Conservation (phyloP, 140 eudicot genomes). For the Artemisia princeps region DNA sequence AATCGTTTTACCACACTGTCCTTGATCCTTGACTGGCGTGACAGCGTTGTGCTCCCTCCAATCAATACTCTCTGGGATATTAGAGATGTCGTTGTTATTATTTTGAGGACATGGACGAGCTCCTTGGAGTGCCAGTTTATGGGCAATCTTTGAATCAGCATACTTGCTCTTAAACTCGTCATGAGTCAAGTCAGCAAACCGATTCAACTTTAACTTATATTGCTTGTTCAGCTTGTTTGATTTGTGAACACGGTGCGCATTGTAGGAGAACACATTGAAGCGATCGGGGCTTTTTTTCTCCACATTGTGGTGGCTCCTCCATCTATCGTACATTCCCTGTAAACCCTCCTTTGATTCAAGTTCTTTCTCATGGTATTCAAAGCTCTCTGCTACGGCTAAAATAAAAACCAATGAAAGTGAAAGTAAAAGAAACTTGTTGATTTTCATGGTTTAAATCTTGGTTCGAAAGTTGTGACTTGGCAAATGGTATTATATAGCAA, state of each 20-base stretch:
- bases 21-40: constrained; percentile 58
- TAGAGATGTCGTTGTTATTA: background rate
- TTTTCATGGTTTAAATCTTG: constrained; percentile 21
- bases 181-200: constrained; percentile 74
- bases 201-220: constrained; percentile 64
- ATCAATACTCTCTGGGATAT: constrained; percentile 56
- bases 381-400: constrained; percentile 30
- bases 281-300: constrained; percentile 42
- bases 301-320: constrained; percentile 68
- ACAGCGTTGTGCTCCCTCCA: constrained; percentile 68
- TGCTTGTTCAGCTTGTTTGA: constrained; percentile 65
- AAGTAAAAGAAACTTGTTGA: constrained; percentile 23
- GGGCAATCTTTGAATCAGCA: constrained; percentile 49
- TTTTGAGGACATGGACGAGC: background rate
- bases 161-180: constrained; percentile 53
- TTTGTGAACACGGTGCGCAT: constrained; percentile 45
- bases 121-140: constrained; percentile 43
- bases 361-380: constrained; percentile 53
- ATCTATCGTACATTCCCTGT: constrained; percentile 64
- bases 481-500: background rate
- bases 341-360: constrained; percentile 51
- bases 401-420: constrained; percentile 35
- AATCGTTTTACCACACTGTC: constrained; percentile 41
- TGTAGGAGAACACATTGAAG: constrained; percentile 55
- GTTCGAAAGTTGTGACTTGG: background rate